Base-by-base conservation (phyloP, 495 filamentous ascomycete species). In the Penicillium samsonianum region DNA sequence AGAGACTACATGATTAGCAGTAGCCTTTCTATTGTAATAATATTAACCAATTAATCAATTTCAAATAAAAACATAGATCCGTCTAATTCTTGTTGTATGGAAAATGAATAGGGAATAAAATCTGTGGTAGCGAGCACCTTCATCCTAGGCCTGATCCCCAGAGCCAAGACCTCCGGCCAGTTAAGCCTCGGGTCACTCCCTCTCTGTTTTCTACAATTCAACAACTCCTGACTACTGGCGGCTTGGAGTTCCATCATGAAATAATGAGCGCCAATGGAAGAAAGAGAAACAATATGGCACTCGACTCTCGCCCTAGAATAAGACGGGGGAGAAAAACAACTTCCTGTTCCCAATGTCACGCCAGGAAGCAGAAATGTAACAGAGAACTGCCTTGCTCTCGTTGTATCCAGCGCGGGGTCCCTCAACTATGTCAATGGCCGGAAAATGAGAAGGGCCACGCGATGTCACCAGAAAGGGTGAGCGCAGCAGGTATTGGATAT, bases 361-460 rank as follows among this genome's bases (percentile, higher is more conserved):
- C 49, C 28, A 50, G 59, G 12, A 61, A 61, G 28, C 59, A 61
- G 26, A 61, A 53, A 53, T 61, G 59, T 25, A 52, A 61, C 19
- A 25, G 31, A 46, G 53, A 57, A 19, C 22, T 46, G 25, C 59
- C 59, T 47, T 57, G 59, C 4, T 53, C 48, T 17, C 59, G 59
- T 5, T 61, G 59, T 28, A 52, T 57, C 11, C 59, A 61, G 11
- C 59, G 59, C 8, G 59, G 53, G 17, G 49, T 61, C 5, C 42
- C 59, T 9, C 17, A 57, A 10, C 25, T 61, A 42, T 61, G 59
- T 19, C 48, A 26, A 17, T 61, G 59, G 59, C 48, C 59, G 1
- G 59, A 48, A 9, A 52, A 43, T 31, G 38, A 50, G 16, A 50
- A 44, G 19, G 38, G 26, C 1, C 43, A 23, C 33, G 30, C 6